Base-by-base conservation (phyloP, 257 asterid species). In the Solanum paucissectum region DNA sequence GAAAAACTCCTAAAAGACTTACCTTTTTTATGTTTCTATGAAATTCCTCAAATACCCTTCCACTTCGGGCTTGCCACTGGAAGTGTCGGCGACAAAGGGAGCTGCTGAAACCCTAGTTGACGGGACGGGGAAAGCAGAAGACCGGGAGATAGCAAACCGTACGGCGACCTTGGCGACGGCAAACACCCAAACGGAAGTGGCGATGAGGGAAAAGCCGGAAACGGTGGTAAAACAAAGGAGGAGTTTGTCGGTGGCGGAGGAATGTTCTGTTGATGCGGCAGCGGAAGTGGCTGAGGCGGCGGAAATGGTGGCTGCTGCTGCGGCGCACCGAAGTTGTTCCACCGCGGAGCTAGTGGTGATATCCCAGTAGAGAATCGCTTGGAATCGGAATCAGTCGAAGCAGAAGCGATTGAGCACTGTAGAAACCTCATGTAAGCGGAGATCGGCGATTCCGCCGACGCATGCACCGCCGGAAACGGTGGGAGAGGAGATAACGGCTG, bases 61-160 rank as follows among this genome's bases (percentile, higher is more conserved):
- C 95, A 93, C 86, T 93, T 92, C 7, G 98, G 98, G 92, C 98
- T 95, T 18, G 95, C 88, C 79, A 93, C 88, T 20, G 96, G 98
- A 38, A 89, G 91, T 8, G 98, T 93, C n/a, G 98, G 98, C 11
- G 98, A 95, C 52, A 95, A 69, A 13, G 98, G 98, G 69, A 94
- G 93, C 91, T 92, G 96, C 21, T 92, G 98, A 90, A 94, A 60
- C 88, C 98, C 98, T 29, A 95, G 85, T 88, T 94, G 98, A 55
- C 95, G 96, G 4, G 92, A 89, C n/a, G 98, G 97, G 1, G 97
- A 93, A 60, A 93, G 90, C 62, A 94, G 88, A 44, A 92, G 85
- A 64, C 93, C 60, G 11, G 93, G 94, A 9, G 96, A 89, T 12
- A 86, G 82, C 89, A 89, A 74, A 7, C 92, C 92, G 34, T 89